These are phyloP conservation scores for Graphiopsis chlorocephala DNA, from an alignment of 2,329 filamentous ascomycete species.

Conservation along the genomic window DNA sequence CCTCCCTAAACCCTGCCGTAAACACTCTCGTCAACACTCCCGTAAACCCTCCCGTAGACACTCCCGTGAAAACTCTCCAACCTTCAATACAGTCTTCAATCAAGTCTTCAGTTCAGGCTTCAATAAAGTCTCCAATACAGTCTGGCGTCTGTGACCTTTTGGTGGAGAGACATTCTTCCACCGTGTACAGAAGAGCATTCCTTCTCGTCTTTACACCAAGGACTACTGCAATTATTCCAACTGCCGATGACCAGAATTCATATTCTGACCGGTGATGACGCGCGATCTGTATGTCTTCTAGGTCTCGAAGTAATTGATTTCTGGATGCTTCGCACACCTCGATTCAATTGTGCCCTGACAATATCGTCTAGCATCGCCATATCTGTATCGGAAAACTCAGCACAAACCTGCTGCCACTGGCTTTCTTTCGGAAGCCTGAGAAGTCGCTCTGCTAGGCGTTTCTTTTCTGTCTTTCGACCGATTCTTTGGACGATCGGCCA, in stretches of 20 bases:
- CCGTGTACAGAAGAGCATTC: not conserved
- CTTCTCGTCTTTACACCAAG: not conserved
- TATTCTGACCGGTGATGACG: not conserved
- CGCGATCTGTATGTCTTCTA: constrained; percentile 6
- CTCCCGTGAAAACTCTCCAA: not conserved
- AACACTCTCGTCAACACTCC: not conserved
- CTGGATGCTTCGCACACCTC: not conserved
- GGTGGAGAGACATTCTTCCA: constrained; percentile 1
- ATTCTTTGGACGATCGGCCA: constrained; percentile 5
- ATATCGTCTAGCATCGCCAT: constrained; percentile 9
- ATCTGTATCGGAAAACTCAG: constrained; percentile 5
- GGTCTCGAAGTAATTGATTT: not conserved
- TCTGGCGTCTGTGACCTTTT: not conserved
- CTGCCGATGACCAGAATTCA: not conserved
- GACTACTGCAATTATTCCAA: not conserved
- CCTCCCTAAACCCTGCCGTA: not conserved
- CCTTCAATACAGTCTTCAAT: not conserved
- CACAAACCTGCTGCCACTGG: constrained; percentile 4
- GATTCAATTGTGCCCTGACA: constrained; percentile 1
- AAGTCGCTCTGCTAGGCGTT: constrained; percentile 10
- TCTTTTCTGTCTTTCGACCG: constrained; percentile 8
- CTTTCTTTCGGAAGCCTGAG: constrained; percentile 3
- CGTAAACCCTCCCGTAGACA: not conserved
- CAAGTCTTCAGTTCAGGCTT: not conserved
- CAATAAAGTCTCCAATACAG: not conserved